These are phyloP conservation scores for Phialemoniopsis sp. DNA, from an alignment of 2,329 filamentous ascomycete species.

Conservation along the genomic window DNA sequence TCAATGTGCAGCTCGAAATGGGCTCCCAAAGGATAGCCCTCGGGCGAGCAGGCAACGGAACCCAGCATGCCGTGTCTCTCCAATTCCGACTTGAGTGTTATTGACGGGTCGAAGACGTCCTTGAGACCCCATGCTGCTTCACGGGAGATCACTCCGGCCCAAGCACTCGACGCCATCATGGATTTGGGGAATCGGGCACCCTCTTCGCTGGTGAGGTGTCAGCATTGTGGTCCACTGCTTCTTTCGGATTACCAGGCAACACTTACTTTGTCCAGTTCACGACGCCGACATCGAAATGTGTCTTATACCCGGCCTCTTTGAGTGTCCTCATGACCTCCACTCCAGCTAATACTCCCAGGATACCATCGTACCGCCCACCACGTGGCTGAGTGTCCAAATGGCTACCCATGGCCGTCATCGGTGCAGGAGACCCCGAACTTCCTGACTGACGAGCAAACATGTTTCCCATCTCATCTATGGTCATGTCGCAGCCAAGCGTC, in stretches of 20 bases:
- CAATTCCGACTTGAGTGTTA: slow-evolving; percentile 65
- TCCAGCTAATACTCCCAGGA: slow-evolving; percentile 68
- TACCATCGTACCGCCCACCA: slow-evolving; percentile 72
- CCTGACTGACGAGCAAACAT: slow-evolving; percentile 72
- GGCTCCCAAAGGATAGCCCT: slow-evolving; percentile 62
- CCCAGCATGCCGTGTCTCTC: slow-evolving; percentile 70
- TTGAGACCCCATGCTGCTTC: slow-evolving; percentile 55
- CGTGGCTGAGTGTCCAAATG: slow-evolving; percentile 63
- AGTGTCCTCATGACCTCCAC: slow-evolving; percentile 69
- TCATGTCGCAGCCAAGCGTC: slow-evolving; percentile 61
- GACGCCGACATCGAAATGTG: slow-evolving; percentile 67
- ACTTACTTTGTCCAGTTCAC: slow-evolving; percentile 73
- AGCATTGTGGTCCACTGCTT: too few relatives aligned
- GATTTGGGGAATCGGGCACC: slow-evolving; percentile 74
- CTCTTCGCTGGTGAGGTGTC: slow-evolving; percentile 64
- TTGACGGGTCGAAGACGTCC: slow-evolving; percentile 56
- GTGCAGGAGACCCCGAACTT: slow-evolving; percentile 42
- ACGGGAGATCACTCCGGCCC: slow-evolving; percentile 64
- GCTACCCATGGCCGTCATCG: slow-evolving; percentile 66
- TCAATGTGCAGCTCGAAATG: slow-evolving; percentile 87
- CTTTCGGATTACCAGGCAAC: not conserved
- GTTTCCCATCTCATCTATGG: slow-evolving; percentile 74
- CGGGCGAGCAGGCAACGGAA: slow-evolving; percentile 47
- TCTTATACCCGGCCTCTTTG: slow-evolving; percentile 63
- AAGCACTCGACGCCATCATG: slow-evolving; percentile 73